phyloP scores from a whole-genome alignment of 495 filamentous ascomycete species.

The Daldinia vernicosa region DNA sequence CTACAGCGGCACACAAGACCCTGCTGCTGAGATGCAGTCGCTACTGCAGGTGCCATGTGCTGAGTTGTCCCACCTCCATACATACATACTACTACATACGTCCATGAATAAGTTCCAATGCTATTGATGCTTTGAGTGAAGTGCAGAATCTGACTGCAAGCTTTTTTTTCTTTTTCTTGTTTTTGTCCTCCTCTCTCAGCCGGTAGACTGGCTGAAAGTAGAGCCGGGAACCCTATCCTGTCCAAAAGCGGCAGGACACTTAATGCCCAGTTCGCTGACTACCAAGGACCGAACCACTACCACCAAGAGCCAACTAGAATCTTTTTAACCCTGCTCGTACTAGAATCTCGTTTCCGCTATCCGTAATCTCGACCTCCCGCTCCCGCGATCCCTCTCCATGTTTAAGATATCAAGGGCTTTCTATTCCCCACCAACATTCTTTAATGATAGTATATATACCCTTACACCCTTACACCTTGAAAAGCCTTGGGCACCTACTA shows the following conservation, averaged over 20 bases:
- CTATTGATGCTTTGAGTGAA: constrained; percentile 8
- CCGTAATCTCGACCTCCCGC: constrained; percentile 19
- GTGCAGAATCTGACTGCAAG: constrained; percentile 1
- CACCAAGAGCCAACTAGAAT: constrained; percentile 17
- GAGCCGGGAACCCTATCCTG: constrained; percentile 1
- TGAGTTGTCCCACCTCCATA: constrained; percentile 42
- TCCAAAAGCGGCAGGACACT: constrained; percentile 25
- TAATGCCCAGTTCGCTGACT: constrained; percentile 9
- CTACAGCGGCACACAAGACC: constrained; percentile 23
- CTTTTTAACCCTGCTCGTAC: constrained; percentile 19
- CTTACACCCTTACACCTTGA: too few relatives aligned
- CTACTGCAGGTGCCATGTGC: constrained; percentile 44
- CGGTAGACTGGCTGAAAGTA: background rate
- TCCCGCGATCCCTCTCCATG: constrained; percentile 14
- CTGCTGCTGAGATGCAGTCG: constrained; percentile 39
- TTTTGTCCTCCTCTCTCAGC: background rate
- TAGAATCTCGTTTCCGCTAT: constrained; percentile 15
- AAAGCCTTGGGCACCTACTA: background rate
- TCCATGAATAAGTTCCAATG: constrained; percentile 1
- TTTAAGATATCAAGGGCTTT: constrained; percentile 19
- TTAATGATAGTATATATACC: background rate
- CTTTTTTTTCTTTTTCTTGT: constrained; percentile 18
- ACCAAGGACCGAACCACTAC: background rate
- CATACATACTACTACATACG: constrained; percentile 25
- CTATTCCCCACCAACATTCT: background rate